Evolutionary conservation across 179 eudicot genomes (phyloP).

Genomic region (Pouteria campechiana): DNA sequence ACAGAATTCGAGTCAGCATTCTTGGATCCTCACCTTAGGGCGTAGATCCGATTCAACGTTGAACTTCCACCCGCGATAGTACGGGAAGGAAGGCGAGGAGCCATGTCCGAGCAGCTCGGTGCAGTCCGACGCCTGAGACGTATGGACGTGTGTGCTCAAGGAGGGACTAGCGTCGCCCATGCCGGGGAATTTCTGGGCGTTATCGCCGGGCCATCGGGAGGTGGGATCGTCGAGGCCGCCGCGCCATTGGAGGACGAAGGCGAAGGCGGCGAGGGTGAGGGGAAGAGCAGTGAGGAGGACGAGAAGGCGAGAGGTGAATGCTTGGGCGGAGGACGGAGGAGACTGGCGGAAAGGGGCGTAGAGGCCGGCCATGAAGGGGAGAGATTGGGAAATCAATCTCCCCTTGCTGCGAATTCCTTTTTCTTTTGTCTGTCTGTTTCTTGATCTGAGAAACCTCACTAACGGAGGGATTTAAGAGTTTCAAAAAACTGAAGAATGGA

Average conservation of each 20-base stretch:
- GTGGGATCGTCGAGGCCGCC: slow-evolving; percentile 67
- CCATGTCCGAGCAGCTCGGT: slow-evolving; percentile 32
- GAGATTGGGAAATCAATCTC: neutral
- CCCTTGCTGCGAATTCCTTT: neutral
- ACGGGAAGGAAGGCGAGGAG: slow-evolving; percentile 47
- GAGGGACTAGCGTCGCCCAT: slow-evolving; percentile 29
- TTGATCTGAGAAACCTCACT: no score
- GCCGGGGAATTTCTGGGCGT: slow-evolving; percentile 57
- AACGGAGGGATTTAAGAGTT: no score
- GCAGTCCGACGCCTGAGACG: slow-evolving; percentile 39
- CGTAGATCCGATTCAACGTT: slow-evolving; percentile 54
- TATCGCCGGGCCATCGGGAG: slow-evolving; percentile 53
- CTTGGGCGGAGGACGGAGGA: slow-evolving; percentile 17
- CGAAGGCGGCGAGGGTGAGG: slow-evolving; percentile 62
- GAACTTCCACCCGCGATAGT: slow-evolving; percentile 67
- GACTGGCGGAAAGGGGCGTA: slow-evolving; percentile 27
- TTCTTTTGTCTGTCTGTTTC: no score
- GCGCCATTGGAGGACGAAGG: slow-evolving; percentile 84
- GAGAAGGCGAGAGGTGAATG: slow-evolving; percentile 48
- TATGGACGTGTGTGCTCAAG: slow-evolving; percentile 10
- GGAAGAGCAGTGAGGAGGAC: slow-evolving; percentile 66
- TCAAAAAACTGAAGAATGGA: no score
- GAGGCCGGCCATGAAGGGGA: slow-evolving; percentile 38
- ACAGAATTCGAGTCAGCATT: no score
- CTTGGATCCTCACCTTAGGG: no score